Evolutionary conservation across 345 rosid species (phyloP), one percentile per base, ranked within the genome.

Genomic region (Eutrema yunnanense): DNA sequence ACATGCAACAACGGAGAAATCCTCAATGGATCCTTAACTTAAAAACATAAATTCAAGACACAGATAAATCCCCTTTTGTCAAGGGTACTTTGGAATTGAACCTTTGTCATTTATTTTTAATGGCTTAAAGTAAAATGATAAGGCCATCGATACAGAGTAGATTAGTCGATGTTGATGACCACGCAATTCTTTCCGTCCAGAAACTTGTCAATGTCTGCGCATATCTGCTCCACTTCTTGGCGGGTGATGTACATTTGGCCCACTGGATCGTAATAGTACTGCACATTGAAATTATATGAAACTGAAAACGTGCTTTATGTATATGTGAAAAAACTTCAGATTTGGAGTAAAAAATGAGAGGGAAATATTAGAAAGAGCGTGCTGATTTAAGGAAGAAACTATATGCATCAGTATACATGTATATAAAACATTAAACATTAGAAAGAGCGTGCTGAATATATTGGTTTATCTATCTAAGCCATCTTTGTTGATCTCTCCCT

Each of bases 221-320:
- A 58, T 2, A 58, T 34, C 2, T 3, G 6, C 12, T 67, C 67
- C 67, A 74, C 73, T 50, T 33, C 9, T 1, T 26, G 9, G 8
- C 53, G 6, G 9, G 44, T 32, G 6, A 1, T 4, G 50, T 66
- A 66, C 40, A 40, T 5, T 22, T 58, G 52, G 22, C 78, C 73
- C n/a, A 1, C 0, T 19, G 73, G 73, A 32, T 74, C 78, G 30
- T 58, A 74, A 33, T 14, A 74, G 44, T 74, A 74, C 78, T 74
- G 73, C 54, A 66, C 43, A 47, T 19, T 41, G 1, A 63, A 42
- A 53, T 11, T 4, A 41, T 3, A 61, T 1, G 27, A 19, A 22
- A 38, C 30, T 49, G 40, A 48, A 59, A 48, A 37, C 9, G 3
- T 9, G 12, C 10, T 30, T 29, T 11, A 30, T 57, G 4, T 8